Evolutionary conservation across 2,329 filamentous ascomycete genomes (phyloP), one percentile per base, ranked within the genome.

Genomic region (Colletotrichum lentis): DNA sequence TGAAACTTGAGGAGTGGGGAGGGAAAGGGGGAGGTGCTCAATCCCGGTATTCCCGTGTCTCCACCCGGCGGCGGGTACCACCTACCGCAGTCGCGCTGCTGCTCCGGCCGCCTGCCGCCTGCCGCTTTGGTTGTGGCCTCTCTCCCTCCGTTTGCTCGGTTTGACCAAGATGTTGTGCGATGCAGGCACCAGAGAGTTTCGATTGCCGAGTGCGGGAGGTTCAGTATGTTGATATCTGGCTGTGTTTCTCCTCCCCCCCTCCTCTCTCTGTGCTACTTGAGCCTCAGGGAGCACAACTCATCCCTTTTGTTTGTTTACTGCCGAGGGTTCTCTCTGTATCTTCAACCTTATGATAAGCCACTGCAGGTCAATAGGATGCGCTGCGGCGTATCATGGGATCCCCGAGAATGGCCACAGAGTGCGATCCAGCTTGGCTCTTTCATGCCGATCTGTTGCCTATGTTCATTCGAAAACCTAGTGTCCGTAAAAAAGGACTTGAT

Each of bases 61-160:
- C 65, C 44, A 50, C 54, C 49, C 14, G 11, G 22, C 57, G 37
- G 43, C 22, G 54, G 47, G 55, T 67, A 58, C 61, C 65, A 67
- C 65, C 61, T 67, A 59, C 64, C 61, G 47, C 61, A 67, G 64
- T 67, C 41, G 64, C 50, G 47, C 39, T 14, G 41, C 31, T 64
- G 47, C 22, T 37, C 61, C 61, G 47, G 41, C 37, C 37, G 52
- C 65, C 60, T 64, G 31, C 27, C 27, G 27, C 27, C 27, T 31
- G 27, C 27, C 8, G 7, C 27, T 31, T 31, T 31, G 7, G 27
- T 2, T 10, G 27, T 31, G 27, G 7, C 27, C 27, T 31, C 27
- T 31, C 27, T 10, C 7, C 7, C 27, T 31, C 27, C 7, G 27
- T 10, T 31, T 31, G 27, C 27, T 31, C 27, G 7, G 27, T 31